Evolutionary conservation across 768 basidiomycete species (phyloP).

Genomic region (Russula ochroleuca): DNA sequence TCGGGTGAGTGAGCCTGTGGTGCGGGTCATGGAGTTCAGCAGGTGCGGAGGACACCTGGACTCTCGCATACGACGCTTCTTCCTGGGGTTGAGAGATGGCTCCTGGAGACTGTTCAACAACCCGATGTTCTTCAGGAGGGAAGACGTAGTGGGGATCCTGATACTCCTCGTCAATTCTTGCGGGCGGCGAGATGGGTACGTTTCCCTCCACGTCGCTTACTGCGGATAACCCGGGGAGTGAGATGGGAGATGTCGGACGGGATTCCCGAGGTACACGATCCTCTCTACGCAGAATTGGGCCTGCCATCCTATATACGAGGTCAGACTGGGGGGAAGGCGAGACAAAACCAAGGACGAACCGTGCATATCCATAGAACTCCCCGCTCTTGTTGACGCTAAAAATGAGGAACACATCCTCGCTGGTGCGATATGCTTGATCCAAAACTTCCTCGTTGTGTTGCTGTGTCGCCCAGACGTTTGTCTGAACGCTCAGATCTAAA

Average conservation of each 20-base stretch:
- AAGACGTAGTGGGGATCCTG: conserved; percentile 30
- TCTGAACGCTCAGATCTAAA: conserved; percentile 72
- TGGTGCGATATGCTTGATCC: conserved; percentile 91
- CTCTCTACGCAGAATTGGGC: conserved; percentile 53
- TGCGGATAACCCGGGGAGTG: background rate
- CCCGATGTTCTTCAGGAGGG: conserved; percentile 37
- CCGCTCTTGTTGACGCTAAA: conserved; percentile 94
- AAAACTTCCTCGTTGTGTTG: conserved; percentile 86
- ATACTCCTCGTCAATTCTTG: background rate
- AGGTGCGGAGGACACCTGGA: conserved; percentile 44
- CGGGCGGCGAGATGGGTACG: conserved; percentile 8
- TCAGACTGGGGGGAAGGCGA: conserved; percentile 5
- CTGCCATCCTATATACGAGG: conserved; percentile 54
- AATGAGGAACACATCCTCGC: conserved; percentile 80
- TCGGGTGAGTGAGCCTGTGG: conserved; percentile 33
- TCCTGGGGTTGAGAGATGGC: conserved; percentile 25
- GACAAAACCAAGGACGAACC: conserved; percentile 41
- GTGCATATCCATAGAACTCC: conserved; percentile 91
- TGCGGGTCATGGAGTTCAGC: conserved; percentile 44
- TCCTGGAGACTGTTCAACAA: conserved; percentile 45
- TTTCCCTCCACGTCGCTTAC: background rate
- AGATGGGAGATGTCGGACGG: background rate
- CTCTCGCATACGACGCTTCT: background rate
- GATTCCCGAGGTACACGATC: conserved; percentile 54
- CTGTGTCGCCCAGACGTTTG: conserved; percentile 89